phyloP scores from a whole-genome alignment of 805 yeast species.

The Myxozyma sirexii region DNA sequence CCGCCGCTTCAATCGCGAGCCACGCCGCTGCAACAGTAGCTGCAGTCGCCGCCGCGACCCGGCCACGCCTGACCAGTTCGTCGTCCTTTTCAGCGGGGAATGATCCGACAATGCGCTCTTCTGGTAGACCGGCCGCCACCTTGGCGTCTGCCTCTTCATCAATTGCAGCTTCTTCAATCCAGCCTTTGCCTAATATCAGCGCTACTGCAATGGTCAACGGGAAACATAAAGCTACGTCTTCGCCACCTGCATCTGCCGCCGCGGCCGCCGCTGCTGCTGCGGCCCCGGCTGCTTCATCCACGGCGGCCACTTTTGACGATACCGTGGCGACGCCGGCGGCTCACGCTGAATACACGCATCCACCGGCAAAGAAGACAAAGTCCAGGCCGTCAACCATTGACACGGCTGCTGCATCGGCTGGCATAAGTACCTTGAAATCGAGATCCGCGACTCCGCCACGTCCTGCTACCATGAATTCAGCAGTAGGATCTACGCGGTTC shows the following conservation, averaged over 20 bases:
- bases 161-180: neutral
- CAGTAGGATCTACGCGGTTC: constrained; percentile 22
- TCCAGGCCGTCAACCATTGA: neutral
- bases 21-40: neutral
- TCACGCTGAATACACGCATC: constrained; percentile 6
- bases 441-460: neutral
- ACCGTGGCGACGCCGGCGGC: constrained; percentile 21
- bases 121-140: neutral
- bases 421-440: too few species aligned
- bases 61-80: constrained; percentile 1
- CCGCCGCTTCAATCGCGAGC: neutral
- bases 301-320: constrained; percentile 27
- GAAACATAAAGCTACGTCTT: neutral
- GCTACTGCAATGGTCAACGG: neutral
- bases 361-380: neutral
- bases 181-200: neutral
- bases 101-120: neutral
- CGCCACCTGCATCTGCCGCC: constrained; percentile 22
- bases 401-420: neutral
- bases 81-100: neutral
- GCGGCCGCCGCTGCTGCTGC: constrained; percentile 30
- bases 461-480: neutral
- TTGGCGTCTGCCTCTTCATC: neutral
- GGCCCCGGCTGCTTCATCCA: constrained; percentile 28
- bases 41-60: neutral